Percentiles rank a stretch among this genome's conserved stretches.
These are phyloP conservation scores for Phytomonas sp. DNA, from an alignment of 208 protist species.

Conservation along the genomic window DNA sequence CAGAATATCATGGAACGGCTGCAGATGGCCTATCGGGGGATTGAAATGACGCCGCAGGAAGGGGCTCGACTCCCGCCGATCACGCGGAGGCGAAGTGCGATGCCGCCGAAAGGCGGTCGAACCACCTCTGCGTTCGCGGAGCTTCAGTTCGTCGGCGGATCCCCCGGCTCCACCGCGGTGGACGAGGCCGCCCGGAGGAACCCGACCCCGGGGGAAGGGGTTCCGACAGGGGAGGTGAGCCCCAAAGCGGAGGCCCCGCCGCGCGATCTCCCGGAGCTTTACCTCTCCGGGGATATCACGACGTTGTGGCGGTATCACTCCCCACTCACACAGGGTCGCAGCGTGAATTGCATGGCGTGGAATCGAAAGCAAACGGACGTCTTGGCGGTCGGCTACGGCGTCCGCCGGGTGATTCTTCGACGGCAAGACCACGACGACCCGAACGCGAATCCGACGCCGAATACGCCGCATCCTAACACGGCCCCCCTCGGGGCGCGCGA, in stretches of 20 bases:
- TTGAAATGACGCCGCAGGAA: slow-evolving; percentile 37
- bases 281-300: slow-evolving; percentile 42
- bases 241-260: not conserved
- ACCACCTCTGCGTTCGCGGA: not conserved
- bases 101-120: not conserved
- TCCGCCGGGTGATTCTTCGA: slow-evolving; percentile 4
- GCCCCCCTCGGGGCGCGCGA: too few species aligned
- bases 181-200: not conserved
- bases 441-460: too few species aligned
- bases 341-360: slow-evolving; percentile 89
- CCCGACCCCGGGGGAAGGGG: not conserved
- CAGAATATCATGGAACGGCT: slow-evolving; percentile 82
- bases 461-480: too few species aligned
- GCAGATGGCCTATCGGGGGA: slow-evolving; percentile 83
- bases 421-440: slow-evolving; percentile 10
- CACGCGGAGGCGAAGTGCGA: not conserved
- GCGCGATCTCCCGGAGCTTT: slow-evolving; percentile 19
- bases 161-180: not conserved
- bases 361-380: slow-evolving; percentile 89
- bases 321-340: slow-evolving; percentile 55
- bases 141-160: not conserved
- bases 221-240: not conserved
- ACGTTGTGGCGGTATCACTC: slow-evolving; percentile 84
- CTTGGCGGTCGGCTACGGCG: slow-evolving; percentile 39
- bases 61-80: not conserved